Conservation (phyloP, 495 filamentous ascomycete genomes). For the Beverwykella pulmonaria region DNA sequence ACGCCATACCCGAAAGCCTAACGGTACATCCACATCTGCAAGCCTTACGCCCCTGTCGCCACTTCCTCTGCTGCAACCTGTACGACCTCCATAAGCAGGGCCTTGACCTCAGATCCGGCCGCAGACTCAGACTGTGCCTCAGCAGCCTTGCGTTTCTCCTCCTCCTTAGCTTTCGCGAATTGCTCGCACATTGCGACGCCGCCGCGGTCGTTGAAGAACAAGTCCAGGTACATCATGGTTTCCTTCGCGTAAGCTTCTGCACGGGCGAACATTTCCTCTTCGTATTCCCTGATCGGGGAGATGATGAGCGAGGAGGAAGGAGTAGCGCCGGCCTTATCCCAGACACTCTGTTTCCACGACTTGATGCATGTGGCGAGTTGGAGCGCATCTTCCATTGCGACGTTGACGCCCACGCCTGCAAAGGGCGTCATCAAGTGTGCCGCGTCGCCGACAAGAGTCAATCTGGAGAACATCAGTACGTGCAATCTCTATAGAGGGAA, state of each 20-base stretch:
- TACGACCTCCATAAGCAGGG: too few species aligned
- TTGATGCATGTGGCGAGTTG: slow-evolving; percentile 13
- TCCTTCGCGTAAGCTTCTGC: slow-evolving; percentile 21
- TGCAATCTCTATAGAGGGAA: not conserved
- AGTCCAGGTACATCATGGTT: slow-evolving; percentile 4
- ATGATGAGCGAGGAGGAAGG: too few species aligned
- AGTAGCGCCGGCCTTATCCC: not conserved
- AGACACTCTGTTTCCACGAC: too few species aligned
- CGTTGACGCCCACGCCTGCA: slow-evolving; percentile 35
- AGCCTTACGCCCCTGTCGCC: too few species aligned
- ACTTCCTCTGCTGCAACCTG: too few species aligned
- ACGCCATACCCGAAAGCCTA: too few species aligned
- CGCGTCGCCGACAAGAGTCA: slow-evolving; percentile 33
- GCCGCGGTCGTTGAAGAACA: slow-evolving; percentile 17
- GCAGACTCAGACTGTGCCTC: too few species aligned
- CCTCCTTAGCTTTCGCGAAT: slow-evolving; percentile 1
- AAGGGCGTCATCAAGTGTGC: slow-evolving; percentile 34
- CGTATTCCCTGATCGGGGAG: too few species aligned
- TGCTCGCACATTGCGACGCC: not conserved
- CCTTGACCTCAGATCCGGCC: too few species aligned
- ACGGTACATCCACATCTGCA: too few species aligned
- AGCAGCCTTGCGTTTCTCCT: too few species aligned
- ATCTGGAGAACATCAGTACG: slow-evolving; percentile 25
- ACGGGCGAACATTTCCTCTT: slow-evolving; percentile 21
- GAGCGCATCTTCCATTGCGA: slow-evolving; percentile 31